phyloP scores from a whole-genome alignment of 768 basidiomycete genomes.

The Boletellus emodensis region DNA sequence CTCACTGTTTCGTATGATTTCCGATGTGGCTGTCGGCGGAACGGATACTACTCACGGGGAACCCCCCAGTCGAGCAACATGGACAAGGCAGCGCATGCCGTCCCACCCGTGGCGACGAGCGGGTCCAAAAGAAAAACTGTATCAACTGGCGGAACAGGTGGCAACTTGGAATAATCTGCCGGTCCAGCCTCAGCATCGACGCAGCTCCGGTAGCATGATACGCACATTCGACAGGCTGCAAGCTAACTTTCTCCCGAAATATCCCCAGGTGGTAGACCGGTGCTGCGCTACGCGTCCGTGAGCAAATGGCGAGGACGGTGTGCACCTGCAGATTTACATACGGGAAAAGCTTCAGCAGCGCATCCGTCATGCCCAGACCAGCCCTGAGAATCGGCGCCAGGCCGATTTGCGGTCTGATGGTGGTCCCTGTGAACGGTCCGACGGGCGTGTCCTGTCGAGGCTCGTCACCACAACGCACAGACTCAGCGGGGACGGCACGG shows the following conservation, averaged over 20 bases:
- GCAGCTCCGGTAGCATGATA: neutral
- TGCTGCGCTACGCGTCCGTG: slow-evolving; percentile 47
- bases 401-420: slow-evolving; percentile 74
- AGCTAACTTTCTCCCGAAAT: slow-evolving; percentile 78
- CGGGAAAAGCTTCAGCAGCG: slow-evolving; percentile 81
- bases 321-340: slow-evolving; percentile 36
- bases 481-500: neutral
- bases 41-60: slow-evolving; percentile 42
- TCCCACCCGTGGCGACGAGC: slow-evolving; percentile 91
- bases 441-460: slow-evolving; percentile 67
- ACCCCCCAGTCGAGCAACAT: slow-evolving; percentile 89
- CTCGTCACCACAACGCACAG: neutral
- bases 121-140: slow-evolving; percentile 88
- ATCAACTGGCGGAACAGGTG: slow-evolving; percentile 71
- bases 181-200: slow-evolving; percentile 1
- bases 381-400: slow-evolving; percentile 90
- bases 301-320: neutral
- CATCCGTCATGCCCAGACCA: slow-evolving; percentile 91
- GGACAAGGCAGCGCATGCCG: slow-evolving; percentile 78
- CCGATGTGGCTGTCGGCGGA: neutral
- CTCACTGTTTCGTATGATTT: slow-evolving; percentile 38
- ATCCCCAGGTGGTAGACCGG: slow-evolving; percentile 90
- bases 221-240: slow-evolving; percentile 90
- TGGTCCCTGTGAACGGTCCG: slow-evolving; percentile 70
- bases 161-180: slow-evolving; percentile 88